Evolutionary conservation across 345 rosid species (phyloP), one percentile per base, ranked within the genome.

Genomic region (Carallia brachiata): DNA sequence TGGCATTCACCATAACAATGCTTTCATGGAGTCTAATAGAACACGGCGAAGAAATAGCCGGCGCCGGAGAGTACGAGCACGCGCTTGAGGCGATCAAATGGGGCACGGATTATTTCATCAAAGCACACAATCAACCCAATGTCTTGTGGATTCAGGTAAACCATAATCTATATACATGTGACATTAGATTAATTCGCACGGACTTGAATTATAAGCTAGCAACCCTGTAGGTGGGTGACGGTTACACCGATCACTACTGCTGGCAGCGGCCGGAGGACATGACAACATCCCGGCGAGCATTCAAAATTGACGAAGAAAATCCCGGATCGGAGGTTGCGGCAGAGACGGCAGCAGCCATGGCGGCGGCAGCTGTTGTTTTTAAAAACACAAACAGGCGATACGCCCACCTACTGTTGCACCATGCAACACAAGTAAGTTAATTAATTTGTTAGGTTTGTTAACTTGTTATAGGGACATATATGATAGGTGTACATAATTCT

Each of bases 231-330:
- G 98, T 93, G 48, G 98, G 97, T 10, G 96, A 94, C 37, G 96
- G 97, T 40, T 82, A 84, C 52, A 88, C 95, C 12, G 98, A 94
- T 53, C 98, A 94, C 65, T 87, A 87, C 62, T 91, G 98, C 56
- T 94, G 98, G 98, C 97, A 94, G 77, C 81, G 96, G 65, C 96
- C 96, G n/a, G 97, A 94, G 78, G 98, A 94, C 82, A 94, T 91
- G 98, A 87, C 90, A 6, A 91, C 96, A 0, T 80, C 93, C 0
- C 66, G 96, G 44, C 86, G 55, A 39, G 98, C 90, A 7, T 87
- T 83, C 73, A 90, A 82, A 66, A 81, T 94, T 36, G 96, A 94
- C 6, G 79, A 84, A 66, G 76, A 77, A 7, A 87, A 85, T 74
- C 97, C 97, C 0, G 98, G 97, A 3, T 91, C 98, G 0, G 98